Evolutionary conservation across 768 basidiomycete genomes (phyloP).

Genomic region (Lenzites betulinus): DNA sequence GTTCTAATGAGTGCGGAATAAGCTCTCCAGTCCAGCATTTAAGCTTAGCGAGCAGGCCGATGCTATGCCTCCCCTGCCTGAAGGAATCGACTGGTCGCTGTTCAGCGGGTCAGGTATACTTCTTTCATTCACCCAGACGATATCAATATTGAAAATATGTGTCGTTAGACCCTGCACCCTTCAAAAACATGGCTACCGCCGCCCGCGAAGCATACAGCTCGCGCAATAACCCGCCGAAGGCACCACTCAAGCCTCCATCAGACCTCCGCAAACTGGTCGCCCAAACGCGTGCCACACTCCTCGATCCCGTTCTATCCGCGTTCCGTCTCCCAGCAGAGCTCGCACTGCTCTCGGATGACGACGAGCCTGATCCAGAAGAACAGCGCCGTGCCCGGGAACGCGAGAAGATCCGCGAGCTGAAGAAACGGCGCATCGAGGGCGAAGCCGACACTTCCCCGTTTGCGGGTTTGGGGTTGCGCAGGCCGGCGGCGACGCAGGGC

Average conservation of each 20-base stretch:
- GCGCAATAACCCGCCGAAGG: constrained; percentile 42
- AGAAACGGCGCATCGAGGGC: constrained; percentile 49
- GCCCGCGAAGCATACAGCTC: constrained; percentile 39
- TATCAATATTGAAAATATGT: too few relatives aligned
- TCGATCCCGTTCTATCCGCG: constrained; percentile 45
- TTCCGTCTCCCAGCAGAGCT: constrained; percentile 32
- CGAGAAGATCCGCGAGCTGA: constrained; percentile 56
- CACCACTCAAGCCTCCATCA: constrained; percentile 41
- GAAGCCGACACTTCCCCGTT: constrained; percentile 22
- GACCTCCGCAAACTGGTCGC: constrained; percentile 61
- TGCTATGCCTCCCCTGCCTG: constrained; percentile 45
- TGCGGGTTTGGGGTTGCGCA: constrained; percentile 23
- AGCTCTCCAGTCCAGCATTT: constrained; percentile 38
- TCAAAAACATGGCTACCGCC: constrained; percentile 48
- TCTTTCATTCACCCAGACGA: too few relatives aligned
- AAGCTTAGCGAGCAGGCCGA: constrained; percentile 48
- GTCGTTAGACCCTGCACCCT: constrained; percentile 52
- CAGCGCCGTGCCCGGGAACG: constrained; percentile 46
- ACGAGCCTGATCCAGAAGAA: constrained; percentile 43
- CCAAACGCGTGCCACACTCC: constrained; percentile 48
- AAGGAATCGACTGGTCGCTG: constrained; percentile 62
- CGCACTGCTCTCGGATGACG: constrained; percentile 25
- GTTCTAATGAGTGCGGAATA: background rate
- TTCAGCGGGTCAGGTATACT: constrained; percentile 56
- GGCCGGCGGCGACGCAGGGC: constrained; percentile 34